These are phyloP conservation scores for Ramichloridium luteum DNA, from an alignment of 2,329 filamentous ascomycete genomes.

Conservation along the genomic window DNA sequence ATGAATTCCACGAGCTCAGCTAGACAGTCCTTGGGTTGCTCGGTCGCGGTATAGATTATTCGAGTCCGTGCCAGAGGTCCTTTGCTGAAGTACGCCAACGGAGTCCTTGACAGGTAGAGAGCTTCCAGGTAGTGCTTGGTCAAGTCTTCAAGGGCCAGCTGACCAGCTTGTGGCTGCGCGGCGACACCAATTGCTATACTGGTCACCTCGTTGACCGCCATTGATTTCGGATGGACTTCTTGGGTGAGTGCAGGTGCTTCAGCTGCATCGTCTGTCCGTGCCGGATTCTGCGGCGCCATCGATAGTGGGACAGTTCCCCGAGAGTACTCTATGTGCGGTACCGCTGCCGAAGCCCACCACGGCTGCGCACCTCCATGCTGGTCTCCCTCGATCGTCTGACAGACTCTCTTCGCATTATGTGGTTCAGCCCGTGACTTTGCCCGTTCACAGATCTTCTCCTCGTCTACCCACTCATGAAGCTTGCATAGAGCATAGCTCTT, in stretches of 20 bases:
- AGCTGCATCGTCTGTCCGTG: too few species aligned
- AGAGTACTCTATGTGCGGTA: too few species aligned
- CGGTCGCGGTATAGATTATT: conserved; percentile 51
- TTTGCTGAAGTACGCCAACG: conserved; percentile 73
- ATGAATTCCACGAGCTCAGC: conserved; percentile 55
- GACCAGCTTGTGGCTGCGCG: too few species aligned
- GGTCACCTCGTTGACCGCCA: too few species aligned
- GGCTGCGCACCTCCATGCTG: conserved; percentile 8
- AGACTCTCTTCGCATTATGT: conserved; percentile 28
- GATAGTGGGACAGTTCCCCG: conserved; percentile 1
- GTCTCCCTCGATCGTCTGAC: conserved; percentile 16
- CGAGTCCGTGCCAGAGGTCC: conserved; percentile 65
- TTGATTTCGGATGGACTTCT: too few species aligned
- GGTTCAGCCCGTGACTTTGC: conserved; percentile 10
- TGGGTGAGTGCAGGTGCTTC: too few species aligned
- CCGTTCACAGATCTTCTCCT: conserved; percentile 38
- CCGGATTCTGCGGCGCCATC: background rate
- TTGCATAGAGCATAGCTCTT: conserved; percentile 57
- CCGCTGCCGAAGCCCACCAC: conserved; percentile 17
- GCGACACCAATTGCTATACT: too few species aligned
- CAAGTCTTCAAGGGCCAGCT: conserved; percentile 19
- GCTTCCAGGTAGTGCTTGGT: conserved; percentile 31
- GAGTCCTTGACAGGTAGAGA: conserved; percentile 47
- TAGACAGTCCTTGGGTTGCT: conserved; percentile 38
- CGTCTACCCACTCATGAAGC: conserved; percentile 53